Percentiles rank a stretch among this genome's conserved stretches.
Conservation (phyloP, 2,329 filamentous ascomycete species). For the Penicillium sp. region DNA sequence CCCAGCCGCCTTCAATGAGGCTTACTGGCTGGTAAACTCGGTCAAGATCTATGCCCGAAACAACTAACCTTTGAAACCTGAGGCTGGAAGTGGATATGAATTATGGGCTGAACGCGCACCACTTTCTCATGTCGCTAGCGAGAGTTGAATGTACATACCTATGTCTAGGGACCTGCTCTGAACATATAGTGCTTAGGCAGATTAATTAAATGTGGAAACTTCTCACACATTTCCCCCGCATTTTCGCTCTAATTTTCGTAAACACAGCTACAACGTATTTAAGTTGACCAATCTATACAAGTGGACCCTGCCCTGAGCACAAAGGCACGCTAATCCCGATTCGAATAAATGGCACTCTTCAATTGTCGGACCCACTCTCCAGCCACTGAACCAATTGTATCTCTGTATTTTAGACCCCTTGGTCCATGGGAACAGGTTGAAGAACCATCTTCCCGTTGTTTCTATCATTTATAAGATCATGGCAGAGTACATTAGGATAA, state of each 20-base stretch:
- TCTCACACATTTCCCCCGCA: not conserved
- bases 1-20: not conserved
- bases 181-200: not conserved
- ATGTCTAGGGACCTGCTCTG: not conserved
- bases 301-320: not conserved
- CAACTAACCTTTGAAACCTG: not conserved
- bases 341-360: not conserved
- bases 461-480: not conserved
- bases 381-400: not conserved
- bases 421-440: not conserved
- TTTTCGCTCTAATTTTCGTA: not conserved
- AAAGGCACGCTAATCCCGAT: not conserved
- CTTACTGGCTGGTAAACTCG: not conserved
- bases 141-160: not conserved
- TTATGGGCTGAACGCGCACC: not conserved
- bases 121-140: not conserved
- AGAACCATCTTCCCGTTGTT: not conserved
- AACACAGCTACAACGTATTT: not conserved
- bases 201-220: not conserved
- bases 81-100: too few relatives aligned
- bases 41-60: not conserved
- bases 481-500: not conserved
- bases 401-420: not conserved
- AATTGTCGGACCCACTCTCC: not conserved
- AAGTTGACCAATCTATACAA: not conserved